phyloP scores from a whole-genome alignment of 805 yeast species.

The Candida cerambycidarum region DNA sequence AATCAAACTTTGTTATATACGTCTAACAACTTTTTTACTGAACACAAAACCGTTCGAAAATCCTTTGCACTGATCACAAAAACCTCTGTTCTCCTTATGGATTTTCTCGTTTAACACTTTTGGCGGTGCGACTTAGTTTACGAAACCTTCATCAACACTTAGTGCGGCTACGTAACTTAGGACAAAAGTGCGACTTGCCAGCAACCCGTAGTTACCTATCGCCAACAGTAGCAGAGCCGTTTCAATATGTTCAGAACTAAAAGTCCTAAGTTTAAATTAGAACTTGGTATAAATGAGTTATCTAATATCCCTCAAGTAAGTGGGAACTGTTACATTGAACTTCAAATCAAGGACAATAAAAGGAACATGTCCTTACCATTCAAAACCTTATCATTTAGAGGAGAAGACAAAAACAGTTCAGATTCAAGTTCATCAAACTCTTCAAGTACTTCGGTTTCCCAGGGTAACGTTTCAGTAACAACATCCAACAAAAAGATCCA shows the following conservation, averaged over 20 bases:
- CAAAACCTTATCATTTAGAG: conserved; percentile 6
- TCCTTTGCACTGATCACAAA: not conserved
- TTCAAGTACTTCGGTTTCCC: conserved; percentile 13
- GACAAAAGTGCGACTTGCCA: no score
- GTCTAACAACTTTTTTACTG: no score
- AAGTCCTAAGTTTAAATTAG: conserved; percentile 63
- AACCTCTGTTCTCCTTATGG: conserved; percentile 1
- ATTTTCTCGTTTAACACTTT: conserved; percentile 1
- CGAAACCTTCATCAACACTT: not conserved
- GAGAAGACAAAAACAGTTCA: not conserved
- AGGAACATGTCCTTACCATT: conserved; percentile 13
- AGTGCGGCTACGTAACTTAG: not conserved
- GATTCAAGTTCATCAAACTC: not conserved
- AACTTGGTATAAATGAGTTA: conserved; percentile 62
- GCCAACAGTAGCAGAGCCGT: not conserved
- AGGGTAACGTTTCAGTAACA: conserved; percentile 25
- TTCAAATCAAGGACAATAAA: conserved; percentile 56
- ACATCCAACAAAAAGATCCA: conserved; percentile 35
- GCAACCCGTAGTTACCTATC: not conserved
- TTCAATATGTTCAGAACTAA: conserved; percentile 7
- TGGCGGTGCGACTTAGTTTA: not conserved
- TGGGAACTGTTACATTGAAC: conserved; percentile 65
- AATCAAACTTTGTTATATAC: no score
- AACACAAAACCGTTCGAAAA: no score
- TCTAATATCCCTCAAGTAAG: conserved; percentile 81